Conservation (phyloP, 2,329 filamentous ascomycete genomes). For the Fusarium subtropicale region DNA sequence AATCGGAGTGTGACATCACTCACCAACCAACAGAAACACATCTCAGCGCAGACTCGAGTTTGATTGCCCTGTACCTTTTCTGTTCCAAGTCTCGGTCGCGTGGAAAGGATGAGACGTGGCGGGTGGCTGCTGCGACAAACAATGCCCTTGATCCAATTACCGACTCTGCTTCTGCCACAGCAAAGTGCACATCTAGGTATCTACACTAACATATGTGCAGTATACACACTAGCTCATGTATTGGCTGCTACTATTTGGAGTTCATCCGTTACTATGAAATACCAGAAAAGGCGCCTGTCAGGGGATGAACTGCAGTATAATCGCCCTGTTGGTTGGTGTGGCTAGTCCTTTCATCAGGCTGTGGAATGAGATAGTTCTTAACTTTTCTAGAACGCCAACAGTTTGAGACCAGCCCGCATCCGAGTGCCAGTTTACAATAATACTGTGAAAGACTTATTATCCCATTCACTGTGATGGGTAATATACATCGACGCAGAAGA, state of each 20-base stretch:
- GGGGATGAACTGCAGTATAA: not conserved
- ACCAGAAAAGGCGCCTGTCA: not conserved
- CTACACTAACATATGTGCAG: not conserved
- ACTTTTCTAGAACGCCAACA: not conserved
- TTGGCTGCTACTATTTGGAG: not conserved
- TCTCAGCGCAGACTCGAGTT: conserved; percentile 29
- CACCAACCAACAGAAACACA: not conserved
- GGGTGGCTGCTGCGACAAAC: conserved; percentile 25
- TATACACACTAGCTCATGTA: not conserved
- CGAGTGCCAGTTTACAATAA: conserved; percentile 1
- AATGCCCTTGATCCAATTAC: conserved; percentile 16
- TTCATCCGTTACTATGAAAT: not conserved
- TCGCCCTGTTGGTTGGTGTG: not conserved
- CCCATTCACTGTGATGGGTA: not conserved
- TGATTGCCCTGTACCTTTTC: not conserved
- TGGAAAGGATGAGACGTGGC: conserved; percentile 16
- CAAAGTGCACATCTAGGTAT: not conserved
- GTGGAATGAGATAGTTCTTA: not conserved
- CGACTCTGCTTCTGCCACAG: not conserved
- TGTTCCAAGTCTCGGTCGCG: not conserved
- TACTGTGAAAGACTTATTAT: not conserved
- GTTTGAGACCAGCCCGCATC: not conserved
- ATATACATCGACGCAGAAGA: not conserved
- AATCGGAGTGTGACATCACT: conserved; percentile 13
- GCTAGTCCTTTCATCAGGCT: conserved; percentile 1